Conservation (phyloP, 345 rosid genomes). For the Schrenkiella parvula region DNA sequence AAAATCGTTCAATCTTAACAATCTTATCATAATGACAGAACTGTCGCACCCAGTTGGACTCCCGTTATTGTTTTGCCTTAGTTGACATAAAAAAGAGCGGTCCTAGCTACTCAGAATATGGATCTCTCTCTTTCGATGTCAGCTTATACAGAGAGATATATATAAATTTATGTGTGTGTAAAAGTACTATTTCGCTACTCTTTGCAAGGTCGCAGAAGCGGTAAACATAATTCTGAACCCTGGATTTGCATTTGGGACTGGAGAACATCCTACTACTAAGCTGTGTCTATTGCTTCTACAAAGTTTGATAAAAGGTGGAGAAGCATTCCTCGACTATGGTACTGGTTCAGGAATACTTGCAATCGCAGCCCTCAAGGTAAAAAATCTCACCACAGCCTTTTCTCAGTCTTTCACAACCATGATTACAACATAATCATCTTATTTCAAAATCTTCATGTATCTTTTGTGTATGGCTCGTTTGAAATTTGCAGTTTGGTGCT, state of each 20-base stretch:
- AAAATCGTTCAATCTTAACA: constrained; percentile 28
- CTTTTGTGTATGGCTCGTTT: neutral
- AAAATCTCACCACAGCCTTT: neutral
- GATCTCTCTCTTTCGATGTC: neutral
- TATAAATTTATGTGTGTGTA: neutral
- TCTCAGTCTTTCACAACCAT: neutral
- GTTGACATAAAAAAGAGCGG: neutral
- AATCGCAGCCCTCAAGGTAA: constrained; percentile 84
- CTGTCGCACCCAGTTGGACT: neutral
- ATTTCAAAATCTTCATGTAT: neutral
- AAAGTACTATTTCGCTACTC: neutral
- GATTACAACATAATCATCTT: neutral
- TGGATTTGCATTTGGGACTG: constrained; percentile 89
- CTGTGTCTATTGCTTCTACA: constrained; percentile 56
- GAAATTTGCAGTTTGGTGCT: constrained; percentile 63
- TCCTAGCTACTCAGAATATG: neutral
- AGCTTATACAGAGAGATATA: neutral
- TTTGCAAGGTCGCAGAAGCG: constrained; percentile 52
- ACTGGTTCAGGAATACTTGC: constrained; percentile 93
- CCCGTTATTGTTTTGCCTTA: neutral
- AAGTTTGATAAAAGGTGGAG: constrained; percentile 65
- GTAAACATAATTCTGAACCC: constrained; percentile 79
- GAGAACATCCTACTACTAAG: constrained; percentile 81
- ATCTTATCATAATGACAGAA: neutral
- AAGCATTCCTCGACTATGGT: constrained; percentile 76